Evolutionary conservation across 148 eudicot species (phyloP).

Genomic region (Selenicereus undatus): DNA sequence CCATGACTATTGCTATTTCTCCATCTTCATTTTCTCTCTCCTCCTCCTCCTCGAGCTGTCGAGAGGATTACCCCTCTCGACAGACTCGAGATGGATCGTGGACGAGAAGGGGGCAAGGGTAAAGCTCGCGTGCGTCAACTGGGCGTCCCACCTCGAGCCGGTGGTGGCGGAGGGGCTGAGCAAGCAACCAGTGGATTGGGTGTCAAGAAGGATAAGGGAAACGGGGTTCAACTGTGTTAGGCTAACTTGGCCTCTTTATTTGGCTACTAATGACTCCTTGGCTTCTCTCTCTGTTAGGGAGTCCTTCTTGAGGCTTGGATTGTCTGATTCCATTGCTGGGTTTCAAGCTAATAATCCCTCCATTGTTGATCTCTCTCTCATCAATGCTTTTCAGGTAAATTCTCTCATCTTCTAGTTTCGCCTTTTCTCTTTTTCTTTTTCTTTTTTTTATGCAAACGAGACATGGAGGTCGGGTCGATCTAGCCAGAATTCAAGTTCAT

Average conservation of each 20-base stretch:
- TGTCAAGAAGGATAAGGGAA: conserved; percentile 37
- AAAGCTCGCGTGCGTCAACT: conserved; percentile 81
- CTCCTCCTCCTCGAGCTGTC: neutral
- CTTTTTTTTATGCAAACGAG: neutral
- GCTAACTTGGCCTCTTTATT: conserved; percentile 76
- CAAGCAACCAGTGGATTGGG: conserved; percentile 56
- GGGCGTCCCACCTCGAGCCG: conserved; percentile 71
- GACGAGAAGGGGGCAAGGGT: conserved; percentile 57
- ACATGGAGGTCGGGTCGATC: too few relatives aligned
- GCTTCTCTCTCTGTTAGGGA: conserved; percentile 50
- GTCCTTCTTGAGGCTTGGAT: conserved; percentile 47
- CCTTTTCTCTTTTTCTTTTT: neutral
- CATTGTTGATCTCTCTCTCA: conserved; percentile 59
- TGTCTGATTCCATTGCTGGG: conserved; percentile 45
- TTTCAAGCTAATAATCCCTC: conserved; percentile 63
- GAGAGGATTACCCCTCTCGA: conserved; percentile 56
- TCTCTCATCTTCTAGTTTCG: neutral
- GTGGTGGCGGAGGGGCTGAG: conserved; percentile 78
- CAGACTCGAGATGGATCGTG: conserved; percentile 78
- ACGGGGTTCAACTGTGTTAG: conserved; percentile 93
- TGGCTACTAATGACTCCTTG: conserved; percentile 55
- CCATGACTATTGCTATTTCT: neutral
- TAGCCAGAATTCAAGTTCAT: too few relatives aligned
- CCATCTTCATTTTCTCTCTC: neutral
- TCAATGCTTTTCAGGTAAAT: conserved; percentile 69